A percentile compares a stretch with the other conserved stretches of the same genome.
Conservation (phyloP, 495 filamentous ascomycete species). For the Endocarpon pusillum region DNA sequence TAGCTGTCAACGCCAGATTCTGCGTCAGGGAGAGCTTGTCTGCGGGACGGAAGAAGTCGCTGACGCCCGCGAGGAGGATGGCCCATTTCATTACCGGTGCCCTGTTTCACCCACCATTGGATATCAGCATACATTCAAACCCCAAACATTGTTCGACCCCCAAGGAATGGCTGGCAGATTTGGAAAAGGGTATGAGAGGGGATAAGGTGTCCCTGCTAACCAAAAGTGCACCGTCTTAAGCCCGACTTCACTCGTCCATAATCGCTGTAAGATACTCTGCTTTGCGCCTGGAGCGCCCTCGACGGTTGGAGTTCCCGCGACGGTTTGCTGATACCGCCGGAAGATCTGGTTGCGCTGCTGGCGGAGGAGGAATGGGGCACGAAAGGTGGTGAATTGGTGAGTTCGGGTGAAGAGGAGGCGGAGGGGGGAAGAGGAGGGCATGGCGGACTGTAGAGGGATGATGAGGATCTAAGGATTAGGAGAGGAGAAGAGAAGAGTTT, state of each 20-base stretch:
- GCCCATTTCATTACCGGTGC: slow-evolving; percentile 97
- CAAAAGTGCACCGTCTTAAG: slow-evolving; percentile 98
- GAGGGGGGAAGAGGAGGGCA: slow-evolving; percentile 30
- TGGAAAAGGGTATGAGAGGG: slow-evolving; percentile 9
- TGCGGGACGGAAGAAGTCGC: slow-evolving; percentile 83
- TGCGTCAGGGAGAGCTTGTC: slow-evolving; percentile 82
- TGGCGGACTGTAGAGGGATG: slow-evolving; percentile 3
- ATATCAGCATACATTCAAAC: slow-evolving; percentile 1
- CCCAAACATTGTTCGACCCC: neutral
- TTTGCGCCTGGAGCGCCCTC: slow-evolving; percentile 26
- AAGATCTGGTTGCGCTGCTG: slow-evolving; percentile 31
- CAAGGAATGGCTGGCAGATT: slow-evolving; percentile 2
- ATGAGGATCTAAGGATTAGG: too few relatives aligned
- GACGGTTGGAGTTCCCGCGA: slow-evolving; percentile 17
- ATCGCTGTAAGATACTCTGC: slow-evolving; percentile 45
- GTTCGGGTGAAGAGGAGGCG: slow-evolving; percentile 33
- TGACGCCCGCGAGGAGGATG: slow-evolving; percentile 77
- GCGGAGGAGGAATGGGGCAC: slow-evolving; percentile 32
- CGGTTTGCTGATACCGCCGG: slow-evolving; percentile 51
- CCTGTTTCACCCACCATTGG: slow-evolving; percentile 27
- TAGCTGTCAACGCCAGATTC: slow-evolving; percentile 71
- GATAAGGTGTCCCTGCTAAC: too few relatives aligned
- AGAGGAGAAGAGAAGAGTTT: slow-evolving; percentile 2
- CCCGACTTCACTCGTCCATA: slow-evolving; percentile 78
- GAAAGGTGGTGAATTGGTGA: slow-evolving; percentile 22